Conservation (phyloP, 495 filamentous ascomycete genomes). For the Achaetomiella virescens region DNA sequence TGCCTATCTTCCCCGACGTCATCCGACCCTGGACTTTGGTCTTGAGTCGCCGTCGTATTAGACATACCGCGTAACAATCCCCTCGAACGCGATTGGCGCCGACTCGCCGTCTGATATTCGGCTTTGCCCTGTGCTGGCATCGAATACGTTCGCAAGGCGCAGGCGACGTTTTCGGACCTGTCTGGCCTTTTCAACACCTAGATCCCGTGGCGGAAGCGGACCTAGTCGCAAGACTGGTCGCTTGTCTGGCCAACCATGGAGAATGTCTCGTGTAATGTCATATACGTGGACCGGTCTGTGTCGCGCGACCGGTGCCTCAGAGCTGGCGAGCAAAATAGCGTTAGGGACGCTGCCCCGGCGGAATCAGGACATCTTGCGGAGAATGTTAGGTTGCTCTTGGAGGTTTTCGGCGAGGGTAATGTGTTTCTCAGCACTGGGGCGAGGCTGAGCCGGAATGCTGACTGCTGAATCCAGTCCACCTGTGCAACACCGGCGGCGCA, state of each 20-base stretch:
- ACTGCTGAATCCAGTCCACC: conserved; percentile 52
- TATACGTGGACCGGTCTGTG: conserved; percentile 76
- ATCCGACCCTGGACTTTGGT: too few relatives aligned
- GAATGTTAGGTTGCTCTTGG: conserved; percentile 43
- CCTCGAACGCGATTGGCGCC: conserved; percentile 20
- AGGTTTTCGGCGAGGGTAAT: conserved; percentile 47
- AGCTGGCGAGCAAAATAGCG: conserved; percentile 2
- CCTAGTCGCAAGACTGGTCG: conserved; percentile 46
- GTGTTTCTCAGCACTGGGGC: not conserved
- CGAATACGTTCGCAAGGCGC: conserved; percentile 8
- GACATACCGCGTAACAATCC: not conserved
- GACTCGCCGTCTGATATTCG: conserved; percentile 11
- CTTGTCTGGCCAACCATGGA: conserved; percentile 52
- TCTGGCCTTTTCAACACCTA: conserved; percentile 13
- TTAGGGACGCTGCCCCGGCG: conserved; percentile 3
- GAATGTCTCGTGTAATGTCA: conserved; percentile 64
- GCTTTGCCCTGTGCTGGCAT: conserved; percentile 9
- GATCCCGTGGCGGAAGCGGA: conserved; percentile 37
- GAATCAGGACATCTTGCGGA: conserved; percentile 37
- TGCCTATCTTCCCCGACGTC: too few relatives aligned
- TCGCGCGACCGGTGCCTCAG: conserved; percentile 47
- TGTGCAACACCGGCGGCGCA: conserved; percentile 63
- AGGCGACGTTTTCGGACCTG: conserved; percentile 6
- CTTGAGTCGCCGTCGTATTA: not conserved
- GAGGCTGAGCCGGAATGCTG: conserved; percentile 15